Conservation (phyloP, 768 basidiomycete genomes). For the Lentinula raphanica region DNA sequence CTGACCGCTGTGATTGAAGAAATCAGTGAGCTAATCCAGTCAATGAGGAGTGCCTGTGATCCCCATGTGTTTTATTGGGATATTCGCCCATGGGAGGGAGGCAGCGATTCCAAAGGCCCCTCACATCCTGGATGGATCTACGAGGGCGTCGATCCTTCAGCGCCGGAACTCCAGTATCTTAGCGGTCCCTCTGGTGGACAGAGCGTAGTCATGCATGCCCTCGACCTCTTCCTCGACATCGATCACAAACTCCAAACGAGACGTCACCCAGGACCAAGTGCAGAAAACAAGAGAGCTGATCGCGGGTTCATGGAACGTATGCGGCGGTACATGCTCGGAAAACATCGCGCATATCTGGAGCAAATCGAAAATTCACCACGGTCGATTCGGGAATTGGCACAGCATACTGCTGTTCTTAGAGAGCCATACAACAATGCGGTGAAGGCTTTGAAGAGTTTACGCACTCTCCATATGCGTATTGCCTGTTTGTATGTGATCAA, state of each 20-base stretch:
- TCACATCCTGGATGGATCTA: slow-evolving; percentile 62
- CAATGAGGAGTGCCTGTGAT: slow-evolving; percentile 67
- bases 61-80: slow-evolving; percentile 87
- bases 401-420: slow-evolving; percentile 49
- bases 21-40: slow-evolving; percentile 63
- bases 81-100: slow-evolving; percentile 90
- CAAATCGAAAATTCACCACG: slow-evolving; percentile 56
- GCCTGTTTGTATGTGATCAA: slow-evolving; percentile 84
- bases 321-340: slow-evolving; percentile 92
- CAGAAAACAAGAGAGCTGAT: slow-evolving; percentile 60
- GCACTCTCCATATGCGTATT: slow-evolving; percentile 86
- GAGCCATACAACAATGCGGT: slow-evolving; percentile 81
- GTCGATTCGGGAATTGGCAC: slow-evolving; percentile 60
- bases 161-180: slow-evolving; percentile 51
- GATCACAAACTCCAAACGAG: slow-evolving; percentile 77
- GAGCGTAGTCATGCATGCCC: slow-evolving; percentile 82
- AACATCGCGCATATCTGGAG: slow-evolving; percentile 79
- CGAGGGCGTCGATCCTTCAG: slow-evolving; percentile 57
- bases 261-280: slow-evolving; percentile 63
- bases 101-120: slow-evolving; percentile 60
- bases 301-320: slow-evolving; percentile 87
- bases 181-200: slow-evolving; percentile 94
- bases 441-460: slow-evolving; percentile 70
- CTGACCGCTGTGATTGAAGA: slow-evolving; percentile 68
- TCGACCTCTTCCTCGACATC: slow-evolving; percentile 84